Evolutionary conservation across 495 filamentous ascomycete genomes (phyloP).

Genomic region (Talaromyces stipitatus): DNA sequence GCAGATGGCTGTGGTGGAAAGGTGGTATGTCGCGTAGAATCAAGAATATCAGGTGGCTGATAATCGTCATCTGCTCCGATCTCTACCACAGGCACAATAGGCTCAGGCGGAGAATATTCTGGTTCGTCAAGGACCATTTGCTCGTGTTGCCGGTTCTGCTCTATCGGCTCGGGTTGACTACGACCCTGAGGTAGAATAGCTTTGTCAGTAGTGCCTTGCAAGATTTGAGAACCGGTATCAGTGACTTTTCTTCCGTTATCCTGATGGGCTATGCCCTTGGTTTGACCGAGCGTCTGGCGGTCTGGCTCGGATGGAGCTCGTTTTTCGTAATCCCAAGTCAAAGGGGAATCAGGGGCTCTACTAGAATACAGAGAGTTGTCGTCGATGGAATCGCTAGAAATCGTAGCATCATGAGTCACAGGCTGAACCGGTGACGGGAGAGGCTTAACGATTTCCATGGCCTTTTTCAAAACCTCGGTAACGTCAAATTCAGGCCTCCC

Average conservation of each 20-base stretch:
- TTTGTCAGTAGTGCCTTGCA: conserved; percentile 7
- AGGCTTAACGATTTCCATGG: conserved; percentile 63
- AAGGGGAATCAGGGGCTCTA: conserved; percentile 49
- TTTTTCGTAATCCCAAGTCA: conserved; percentile 18
- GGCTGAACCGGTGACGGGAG: conserved; percentile 44
- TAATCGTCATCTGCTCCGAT: conserved; percentile 18
- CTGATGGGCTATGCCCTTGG: background rate
- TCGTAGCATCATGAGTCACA: conserved; percentile 44
- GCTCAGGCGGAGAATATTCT: conserved; percentile 44
- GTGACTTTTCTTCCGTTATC: background rate
- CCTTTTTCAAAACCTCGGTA: conserved; percentile 62
- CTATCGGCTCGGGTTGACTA: background rate
- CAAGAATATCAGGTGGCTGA: conserved; percentile 6
- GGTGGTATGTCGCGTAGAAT: background rate
- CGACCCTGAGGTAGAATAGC: conserved; percentile 2
- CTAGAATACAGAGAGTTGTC: conserved; percentile 95
- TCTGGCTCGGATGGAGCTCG: conserved; percentile 14
- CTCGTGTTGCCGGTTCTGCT: conserved; percentile 1
- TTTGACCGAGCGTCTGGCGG: conserved; percentile 1
- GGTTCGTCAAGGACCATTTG: conserved; percentile 34
- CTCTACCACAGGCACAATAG: conserved; percentile 28
- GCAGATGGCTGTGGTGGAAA: conserved; percentile 7
- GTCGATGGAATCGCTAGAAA: conserved; percentile 73
- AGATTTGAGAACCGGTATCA: background rate
- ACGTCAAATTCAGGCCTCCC: conserved; percentile 66